Evolutionary conservation across 305 asterid species (phyloP).

Genomic region (Fraxinus floribunda): DNA sequence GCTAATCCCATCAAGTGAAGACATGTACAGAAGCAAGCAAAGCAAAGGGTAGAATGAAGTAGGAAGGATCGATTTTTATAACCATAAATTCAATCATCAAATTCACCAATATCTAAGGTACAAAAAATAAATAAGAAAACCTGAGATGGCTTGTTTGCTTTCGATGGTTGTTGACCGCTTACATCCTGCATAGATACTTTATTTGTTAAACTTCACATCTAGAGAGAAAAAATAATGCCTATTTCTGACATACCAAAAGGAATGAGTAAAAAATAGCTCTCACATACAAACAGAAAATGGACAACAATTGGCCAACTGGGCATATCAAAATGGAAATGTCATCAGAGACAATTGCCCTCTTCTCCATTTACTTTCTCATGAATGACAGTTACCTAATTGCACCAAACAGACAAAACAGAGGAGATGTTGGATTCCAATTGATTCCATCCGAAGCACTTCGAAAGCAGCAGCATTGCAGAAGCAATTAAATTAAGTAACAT

Average conservation of each 20-base stretch:
- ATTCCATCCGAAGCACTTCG: neutral
- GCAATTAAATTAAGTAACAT: neutral
- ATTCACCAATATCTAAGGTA: neutral
- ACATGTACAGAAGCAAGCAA: neutral
- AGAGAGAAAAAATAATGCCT: neutral
- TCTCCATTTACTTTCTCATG: neutral
- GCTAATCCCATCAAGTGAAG: neutral
- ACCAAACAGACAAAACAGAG: neutral
- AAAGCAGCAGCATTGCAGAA: neutral
- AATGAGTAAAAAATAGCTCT: neutral
- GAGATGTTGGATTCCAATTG: neutral
- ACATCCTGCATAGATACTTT: constrained; percentile 48
- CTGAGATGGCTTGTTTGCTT: constrained; percentile 33
- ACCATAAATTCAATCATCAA: neutral
- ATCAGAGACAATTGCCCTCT: neutral
- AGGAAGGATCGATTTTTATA: neutral
- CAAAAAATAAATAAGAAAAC: neutral
- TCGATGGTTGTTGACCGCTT: constrained; percentile 36
- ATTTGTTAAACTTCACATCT: constrained; percentile 16
- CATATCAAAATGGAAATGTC: neutral
- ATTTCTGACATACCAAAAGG: neutral
- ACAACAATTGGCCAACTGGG: neutral
- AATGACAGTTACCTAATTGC: neutral
- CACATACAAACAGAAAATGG: neutral
- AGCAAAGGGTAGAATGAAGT: neutral